A percentile compares a stretch with the other conserved stretches of the same genome.
Evolutionary conservation across 2,329 filamentous ascomycete genomes (phyloP).

Genomic region (Blumeria hordei): DNA sequence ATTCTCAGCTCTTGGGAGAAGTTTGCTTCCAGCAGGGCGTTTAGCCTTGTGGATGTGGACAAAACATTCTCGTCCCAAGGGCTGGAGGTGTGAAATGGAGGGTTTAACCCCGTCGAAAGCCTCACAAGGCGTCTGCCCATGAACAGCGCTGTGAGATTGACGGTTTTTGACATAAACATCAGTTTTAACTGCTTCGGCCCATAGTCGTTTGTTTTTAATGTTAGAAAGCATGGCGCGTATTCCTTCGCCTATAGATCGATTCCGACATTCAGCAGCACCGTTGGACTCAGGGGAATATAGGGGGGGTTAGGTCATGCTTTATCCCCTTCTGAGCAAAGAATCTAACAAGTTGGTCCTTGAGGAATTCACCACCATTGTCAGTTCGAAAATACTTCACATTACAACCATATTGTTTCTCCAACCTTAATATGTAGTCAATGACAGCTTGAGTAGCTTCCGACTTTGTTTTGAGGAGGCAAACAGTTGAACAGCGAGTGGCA

Average conservation of each 20-base stretch:
- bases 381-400: neutral
- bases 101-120: neutral
- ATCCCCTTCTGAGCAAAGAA: neutral
- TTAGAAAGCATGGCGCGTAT: neutral
- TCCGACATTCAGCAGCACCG: neutral
- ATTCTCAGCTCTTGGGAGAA: neutral
- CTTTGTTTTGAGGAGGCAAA: too few species aligned
- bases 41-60: neutral
- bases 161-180: too few species aligned
- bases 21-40: neutral
- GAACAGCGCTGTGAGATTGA: too few species aligned
- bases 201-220: too few species aligned
- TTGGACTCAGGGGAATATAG: neutral
- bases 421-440: neutral
- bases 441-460: neutral
- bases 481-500: too few species aligned
- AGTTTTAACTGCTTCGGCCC: too few species aligned
- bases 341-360: neutral
- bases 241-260: neutral
- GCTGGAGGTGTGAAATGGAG: neutral
- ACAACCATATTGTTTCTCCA: neutral
- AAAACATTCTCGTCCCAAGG: neutral
- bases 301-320: neutral
- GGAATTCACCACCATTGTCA: neutral
- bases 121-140: neutral